These are phyloP conservation scores for Cyberlindnera maclurae DNA, from an alignment of 805 yeast genomes.

Conservation along the genomic window DNA sequence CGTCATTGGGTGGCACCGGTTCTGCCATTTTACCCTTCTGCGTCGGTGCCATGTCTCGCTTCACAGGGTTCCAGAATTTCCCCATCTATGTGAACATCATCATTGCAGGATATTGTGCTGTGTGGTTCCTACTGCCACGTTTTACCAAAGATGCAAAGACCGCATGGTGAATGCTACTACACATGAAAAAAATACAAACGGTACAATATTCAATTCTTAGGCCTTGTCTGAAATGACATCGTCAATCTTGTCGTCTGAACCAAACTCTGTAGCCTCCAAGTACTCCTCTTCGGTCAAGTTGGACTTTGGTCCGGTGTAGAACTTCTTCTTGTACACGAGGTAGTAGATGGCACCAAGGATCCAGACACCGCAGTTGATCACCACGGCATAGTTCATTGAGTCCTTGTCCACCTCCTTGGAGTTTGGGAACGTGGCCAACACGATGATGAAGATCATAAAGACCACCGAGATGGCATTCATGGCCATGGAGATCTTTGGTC, in stretches of 20 bases:
- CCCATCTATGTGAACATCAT: slow-evolving; percentile 6
- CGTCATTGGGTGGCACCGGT: slow-evolving; percentile 80
- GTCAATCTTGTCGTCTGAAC: slow-evolving; percentile 1
- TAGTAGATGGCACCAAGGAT: slow-evolving; percentile 46
- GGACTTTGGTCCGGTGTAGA: slow-evolving; percentile 50
- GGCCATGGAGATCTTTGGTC: slow-evolving; percentile 37
- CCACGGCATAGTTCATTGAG: slow-evolving; percentile 68
- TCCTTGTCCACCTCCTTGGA: slow-evolving; percentile 26
- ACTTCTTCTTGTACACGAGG: slow-evolving; percentile 42
- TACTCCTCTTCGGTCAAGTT: slow-evolving; percentile 30
- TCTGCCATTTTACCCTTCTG: slow-evolving; percentile 69
- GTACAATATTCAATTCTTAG: too few relatives aligned
- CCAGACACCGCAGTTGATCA: slow-evolving; percentile 62
- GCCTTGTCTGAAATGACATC: background rate
- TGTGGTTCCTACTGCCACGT: slow-evolving; percentile 4
- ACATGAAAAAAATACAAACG: too few relatives aligned
- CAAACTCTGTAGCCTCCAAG: slow-evolving; percentile 12
- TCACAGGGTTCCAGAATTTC: slow-evolving; percentile 7
- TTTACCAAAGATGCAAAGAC: background rate
- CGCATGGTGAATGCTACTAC: too few relatives aligned
- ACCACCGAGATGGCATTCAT: slow-evolving; percentile 40
- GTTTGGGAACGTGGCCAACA: slow-evolving; percentile 56
- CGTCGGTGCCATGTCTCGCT: slow-evolving; percentile 38
- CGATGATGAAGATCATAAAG: slow-evolving; percentile 47
- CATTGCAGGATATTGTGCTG: slow-evolving; percentile 7